Evolutionary conservation across 805 yeast species (phyloP), one percentile per base, ranked within the genome.

Genomic region (Saccharomycopsis sp.): DNA sequence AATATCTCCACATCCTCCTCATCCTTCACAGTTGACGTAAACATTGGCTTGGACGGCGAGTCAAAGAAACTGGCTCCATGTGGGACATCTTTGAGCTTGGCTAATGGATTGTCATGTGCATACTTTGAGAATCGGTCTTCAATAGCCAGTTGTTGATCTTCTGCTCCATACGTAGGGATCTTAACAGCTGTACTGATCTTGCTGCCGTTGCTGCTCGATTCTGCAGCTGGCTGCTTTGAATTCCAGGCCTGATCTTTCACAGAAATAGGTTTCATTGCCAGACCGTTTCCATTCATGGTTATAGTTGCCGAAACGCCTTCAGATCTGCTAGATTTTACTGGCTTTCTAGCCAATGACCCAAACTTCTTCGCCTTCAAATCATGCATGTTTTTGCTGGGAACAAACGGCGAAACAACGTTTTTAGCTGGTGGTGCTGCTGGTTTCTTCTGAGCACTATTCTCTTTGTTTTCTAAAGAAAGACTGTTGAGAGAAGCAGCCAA

Each of bases 1-100:
- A 44, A 44, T 17, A 7, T 59, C 9, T 53, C 58, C 47, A 64
- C 66, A 38, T 63, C 63, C 7, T 61, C 47, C 8, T 58, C 60
- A 22, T 60, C 58, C 8, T 64, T 47, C 14, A 35, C 41, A 35
- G 14, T n/a, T n/a, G n/a, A n/a, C n/a, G n/a, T n/a, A n/a, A n/a
- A n/a, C n/a, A n/a, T n/a, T n/a, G n/a, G n/a, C n/a, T n/a, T n/a
- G n/a, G 41, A 35, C 41, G 14, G 41, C 14, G 41, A 35, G 41
- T 44, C 49, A 44, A 44, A 19, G 12, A 44, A 44, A 12, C 49
- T 12, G 22, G 9, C 22, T 17, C 12, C 22, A 7, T 35, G 19
- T 12, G 20, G 19, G 19, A 5, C 20, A 8, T 12, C 22, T 9
- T n/a, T 54, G 3, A 52, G 38, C 54, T 52, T n/a, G 15, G 38